phyloP scores from a whole-genome alignment of 1,139 yeast species.

The Wickerhamomyces sp. region DNA sequence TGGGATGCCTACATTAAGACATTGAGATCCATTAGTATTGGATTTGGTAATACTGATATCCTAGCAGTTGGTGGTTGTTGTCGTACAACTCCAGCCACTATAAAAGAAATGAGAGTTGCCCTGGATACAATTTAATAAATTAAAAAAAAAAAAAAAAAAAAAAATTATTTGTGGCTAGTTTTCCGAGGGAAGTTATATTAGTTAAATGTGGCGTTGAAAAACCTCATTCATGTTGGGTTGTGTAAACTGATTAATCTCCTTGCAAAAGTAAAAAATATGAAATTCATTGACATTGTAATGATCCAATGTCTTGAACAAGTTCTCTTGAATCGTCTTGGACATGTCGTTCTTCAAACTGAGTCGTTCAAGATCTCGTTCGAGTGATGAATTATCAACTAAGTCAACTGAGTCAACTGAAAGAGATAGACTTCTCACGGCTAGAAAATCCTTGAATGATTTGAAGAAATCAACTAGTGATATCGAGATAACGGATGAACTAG shows the following conservation, averaged over 20 bases:
- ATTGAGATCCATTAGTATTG: constrained; percentile 31
- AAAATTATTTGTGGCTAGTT: neutral
- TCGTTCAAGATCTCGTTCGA: neutral
- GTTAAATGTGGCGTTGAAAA: constrained; percentile 2
- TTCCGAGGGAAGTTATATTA: neutral
- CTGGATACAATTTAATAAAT: too few relatives aligned
- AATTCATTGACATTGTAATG: too few relatives aligned
- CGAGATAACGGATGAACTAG: neutral
- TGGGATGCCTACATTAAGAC: constrained; percentile 25
- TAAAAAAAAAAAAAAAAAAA: too few relatives aligned
- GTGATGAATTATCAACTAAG: neutral
- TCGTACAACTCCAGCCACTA: constrained; percentile 40
- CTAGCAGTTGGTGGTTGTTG: constrained; percentile 57
- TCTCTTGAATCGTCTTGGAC: too few relatives aligned
- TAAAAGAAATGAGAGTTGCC: constrained; percentile 4
- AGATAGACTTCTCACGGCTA: neutral
- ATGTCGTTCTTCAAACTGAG: neutral
- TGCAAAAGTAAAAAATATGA: too few relatives aligned
- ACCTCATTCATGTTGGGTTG: constrained; percentile 1
- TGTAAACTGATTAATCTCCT: too few relatives aligned
- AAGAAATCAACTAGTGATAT: neutral
- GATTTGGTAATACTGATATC: too few relatives aligned
- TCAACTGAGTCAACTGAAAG: neutral
- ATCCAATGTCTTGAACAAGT: too few relatives aligned
- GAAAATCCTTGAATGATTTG: neutral